Base-by-base conservation (phyloP, 1,284 basidiomycete species). In the Mixia osmundae region DNA sequence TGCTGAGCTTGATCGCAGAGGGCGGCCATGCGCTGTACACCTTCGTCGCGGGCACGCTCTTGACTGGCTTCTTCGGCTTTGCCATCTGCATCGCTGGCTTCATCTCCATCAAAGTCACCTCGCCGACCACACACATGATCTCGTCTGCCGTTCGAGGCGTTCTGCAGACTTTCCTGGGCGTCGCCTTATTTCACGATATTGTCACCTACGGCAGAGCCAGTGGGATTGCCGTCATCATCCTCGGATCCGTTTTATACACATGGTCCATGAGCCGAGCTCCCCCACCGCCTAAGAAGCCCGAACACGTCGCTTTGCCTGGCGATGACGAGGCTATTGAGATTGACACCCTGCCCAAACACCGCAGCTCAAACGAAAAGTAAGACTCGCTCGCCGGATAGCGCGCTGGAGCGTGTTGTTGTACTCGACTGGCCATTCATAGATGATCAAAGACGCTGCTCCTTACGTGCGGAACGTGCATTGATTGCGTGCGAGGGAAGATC, bases 91-190 rank as follows among this genome's bases (percentile, higher is more conserved):
- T 82, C 42, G 77, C 78, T 11, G 75, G 73, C 46, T 55, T 77
- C 33, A 64, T 82, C 30, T 78, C 75, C 18, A 80, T 82, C 60
- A 78, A 82, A 54, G 71, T 82, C 40, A 82, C 78, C 4, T 80
- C 77, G 1, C 77, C 77, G 8, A 76, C 80, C 52, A 79, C 77
- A 2, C 33, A 82, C 54, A 82, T 82, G 78, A 61, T 80, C 15
- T 78, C 75, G 5, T 76, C 76, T n/a, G 76, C 78, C 23, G 76
- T 78, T 12, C 73, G 76, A 27, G 76, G 76, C 15, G 78, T 82
- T 21, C 69, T 75, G 1, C 72, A 69, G 5, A 74, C 74, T 3
- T 47, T 76, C 21, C 62, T 80, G 12, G 73, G 68, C 24, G 61
- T 72, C 52, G 70, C 63, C 66, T 46, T 76, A 11, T 80, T 82